Evolutionary conservation across 192 early-diverging fungal species (phyloP).

Genomic region (Mortierella antarctica): DNA sequence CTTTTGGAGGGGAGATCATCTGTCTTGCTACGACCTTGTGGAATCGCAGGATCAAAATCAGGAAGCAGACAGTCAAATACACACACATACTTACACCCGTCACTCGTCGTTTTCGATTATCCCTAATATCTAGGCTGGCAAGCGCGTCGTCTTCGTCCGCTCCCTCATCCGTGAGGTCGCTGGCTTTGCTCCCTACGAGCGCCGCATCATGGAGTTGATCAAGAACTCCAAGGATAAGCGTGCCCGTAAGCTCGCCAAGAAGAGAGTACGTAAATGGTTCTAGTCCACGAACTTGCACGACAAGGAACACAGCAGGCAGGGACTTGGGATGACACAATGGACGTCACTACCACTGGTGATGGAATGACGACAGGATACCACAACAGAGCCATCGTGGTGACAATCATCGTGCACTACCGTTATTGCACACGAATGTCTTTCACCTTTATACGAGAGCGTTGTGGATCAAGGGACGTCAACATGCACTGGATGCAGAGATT

Average conservation of each 20-base stretch:
- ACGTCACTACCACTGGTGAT: not conserved
- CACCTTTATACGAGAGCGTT: not conserved
- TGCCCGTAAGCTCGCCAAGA: conserved; percentile 98
- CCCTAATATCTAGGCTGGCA: conserved; percentile 38
- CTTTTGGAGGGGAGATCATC: too few species aligned
- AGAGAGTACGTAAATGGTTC: conserved; percentile 69
- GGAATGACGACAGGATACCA: not conserved
- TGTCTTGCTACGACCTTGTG: too few species aligned
- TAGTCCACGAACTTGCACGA: not conserved
- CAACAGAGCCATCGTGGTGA: too few species aligned
- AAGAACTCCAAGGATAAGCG: conserved; percentile 99
- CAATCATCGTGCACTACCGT: too few species aligned
- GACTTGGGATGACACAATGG: not conserved
- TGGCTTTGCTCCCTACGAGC: conserved; percentile 98
- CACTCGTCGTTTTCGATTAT: not conserved
- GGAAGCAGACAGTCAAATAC: too few species aligned
- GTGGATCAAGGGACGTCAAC: not conserved
- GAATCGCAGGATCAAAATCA: too few species aligned
- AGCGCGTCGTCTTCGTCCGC: conserved; percentile 92
- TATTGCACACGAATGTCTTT: not conserved
- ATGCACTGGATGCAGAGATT: too few species aligned
- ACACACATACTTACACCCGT: not conserved
- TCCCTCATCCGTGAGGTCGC: conserved; percentile 96
- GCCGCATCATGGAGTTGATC: conserved; percentile 99
- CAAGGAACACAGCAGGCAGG: not conserved